Percentiles rank a stretch among this genome's conserved stretches.
Evolutionary conservation across 129 eudicot genomes (phyloP).

Genomic region (Escallonia rubra): DNA sequence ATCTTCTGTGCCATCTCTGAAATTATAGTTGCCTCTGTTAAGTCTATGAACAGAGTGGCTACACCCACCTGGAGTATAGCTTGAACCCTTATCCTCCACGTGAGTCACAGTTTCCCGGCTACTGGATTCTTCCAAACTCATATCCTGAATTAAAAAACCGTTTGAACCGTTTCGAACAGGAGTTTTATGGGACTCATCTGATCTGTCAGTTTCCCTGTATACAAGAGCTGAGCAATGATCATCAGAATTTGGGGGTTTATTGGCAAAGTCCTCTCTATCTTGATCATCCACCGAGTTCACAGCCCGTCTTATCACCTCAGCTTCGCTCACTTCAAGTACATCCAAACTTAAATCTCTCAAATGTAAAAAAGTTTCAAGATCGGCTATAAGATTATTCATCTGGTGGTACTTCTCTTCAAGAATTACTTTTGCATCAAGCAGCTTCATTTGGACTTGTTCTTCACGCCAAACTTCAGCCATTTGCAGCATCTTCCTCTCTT

Average conservation of each 20-base stretch:
- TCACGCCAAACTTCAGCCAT: conserved; percentile 37
- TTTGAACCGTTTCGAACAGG: conserved; percentile 1
- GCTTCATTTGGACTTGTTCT: conserved; percentile 33
- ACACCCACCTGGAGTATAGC: conserved; percentile 5
- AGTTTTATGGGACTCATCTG: not conserved
- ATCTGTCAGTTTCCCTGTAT: not conserved
- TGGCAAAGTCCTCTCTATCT: conserved; percentile 10
- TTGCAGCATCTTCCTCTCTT: conserved; percentile 41
- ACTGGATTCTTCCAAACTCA: not conserved
- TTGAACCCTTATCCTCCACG: conserved; percentile 10
- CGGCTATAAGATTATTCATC: conserved; percentile 22
- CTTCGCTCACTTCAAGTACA: conserved; percentile 8
- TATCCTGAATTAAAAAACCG: not conserved
- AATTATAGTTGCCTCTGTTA: not conserved
- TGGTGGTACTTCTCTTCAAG: conserved; percentile 24
- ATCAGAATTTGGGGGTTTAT: conserved; percentile 2
- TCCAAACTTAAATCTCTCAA: conserved; percentile 5
- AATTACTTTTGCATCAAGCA: conserved; percentile 29
- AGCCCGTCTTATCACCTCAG: conserved; percentile 2
- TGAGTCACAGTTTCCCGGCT: conserved; percentile 20
- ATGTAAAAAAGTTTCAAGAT: conserved; percentile 17
- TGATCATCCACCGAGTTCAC: conserved; percentile 1
- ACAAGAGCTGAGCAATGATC: not conserved
- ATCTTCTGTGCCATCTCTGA: not conserved
- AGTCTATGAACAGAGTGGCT: conserved; percentile 10